These are phyloP conservation scores for Solanum medicagineum DNA, from an alignment of 257 asterid species.

Conservation along the genomic window DNA sequence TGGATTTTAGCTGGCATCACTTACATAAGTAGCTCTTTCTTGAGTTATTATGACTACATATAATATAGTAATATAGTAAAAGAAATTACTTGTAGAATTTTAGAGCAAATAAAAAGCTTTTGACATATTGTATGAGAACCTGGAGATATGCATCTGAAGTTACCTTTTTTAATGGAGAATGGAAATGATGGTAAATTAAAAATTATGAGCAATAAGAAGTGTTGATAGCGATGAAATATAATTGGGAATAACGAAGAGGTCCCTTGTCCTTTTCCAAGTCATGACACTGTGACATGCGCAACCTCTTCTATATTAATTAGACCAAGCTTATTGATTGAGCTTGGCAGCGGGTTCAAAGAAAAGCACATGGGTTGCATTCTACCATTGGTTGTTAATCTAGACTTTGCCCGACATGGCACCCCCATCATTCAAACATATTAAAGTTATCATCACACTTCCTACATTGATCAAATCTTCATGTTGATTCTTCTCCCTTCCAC, in stretches of 20 bases:
- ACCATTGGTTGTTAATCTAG: constrained; percentile 53
- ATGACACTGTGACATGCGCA: constrained; percentile 37
- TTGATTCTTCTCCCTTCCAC: constrained; percentile 36
- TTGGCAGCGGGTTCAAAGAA: constrained; percentile 39
- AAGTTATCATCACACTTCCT: constrained; percentile 21
- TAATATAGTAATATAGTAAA: background rate
- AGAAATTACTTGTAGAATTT: background rate
- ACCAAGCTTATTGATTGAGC: constrained; percentile 14
- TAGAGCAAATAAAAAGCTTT: background rate
- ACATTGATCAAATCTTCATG: constrained; percentile 44
- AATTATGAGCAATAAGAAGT: constrained; percentile 53
- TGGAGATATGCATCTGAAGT: background rate
- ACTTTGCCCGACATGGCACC: constrained; percentile 43
- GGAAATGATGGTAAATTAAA: constrained; percentile 75
- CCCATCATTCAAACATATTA: background rate
- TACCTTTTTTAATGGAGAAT: background rate
- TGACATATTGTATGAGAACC: background rate
- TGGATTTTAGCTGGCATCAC: background rate
- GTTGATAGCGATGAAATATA: constrained; percentile 37
- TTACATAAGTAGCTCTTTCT: background rate
- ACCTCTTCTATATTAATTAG: constrained; percentile 44
- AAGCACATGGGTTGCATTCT: constrained; percentile 64
- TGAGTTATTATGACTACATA: background rate
- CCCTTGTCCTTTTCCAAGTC: constrained; percentile 46
- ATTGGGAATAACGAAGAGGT: constrained; percentile 30